Percentiles rank a stretch among this genome's conserved stretches.
These are phyloP conservation scores for Carex sylvatica DNA, from an alignment of 202 grass and related monocot genomes.

Conservation along the genomic window DNA sequence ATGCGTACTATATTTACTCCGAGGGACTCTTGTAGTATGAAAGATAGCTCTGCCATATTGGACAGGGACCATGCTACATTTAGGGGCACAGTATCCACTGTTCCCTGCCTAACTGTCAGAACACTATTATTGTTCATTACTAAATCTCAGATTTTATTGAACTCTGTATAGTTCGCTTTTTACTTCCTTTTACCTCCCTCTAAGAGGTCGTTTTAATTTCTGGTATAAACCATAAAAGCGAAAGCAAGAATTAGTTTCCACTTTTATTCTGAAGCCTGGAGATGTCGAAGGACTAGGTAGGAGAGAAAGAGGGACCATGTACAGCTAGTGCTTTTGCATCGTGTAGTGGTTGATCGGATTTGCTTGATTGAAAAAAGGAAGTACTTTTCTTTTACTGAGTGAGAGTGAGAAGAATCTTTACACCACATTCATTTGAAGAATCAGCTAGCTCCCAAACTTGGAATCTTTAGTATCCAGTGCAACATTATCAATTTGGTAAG, in stretches of 20 bases:
- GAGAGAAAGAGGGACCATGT: not conserved
- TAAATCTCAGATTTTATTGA: conserved; percentile 1
- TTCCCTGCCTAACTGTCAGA: conserved; percentile 22
- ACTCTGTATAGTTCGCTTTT: conserved; percentile 6
- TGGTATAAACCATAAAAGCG: not conserved
- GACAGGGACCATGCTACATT: conserved; percentile 35
- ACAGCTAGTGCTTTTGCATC: not conserved
- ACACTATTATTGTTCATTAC: conserved; percentile 23
- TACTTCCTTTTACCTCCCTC: conserved; percentile 17
- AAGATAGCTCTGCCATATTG: conserved; percentile 10
- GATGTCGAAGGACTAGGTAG: not conserved
- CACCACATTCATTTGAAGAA: conserved; percentile 4
- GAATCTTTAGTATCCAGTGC: not conserved
- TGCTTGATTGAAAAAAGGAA: not conserved
- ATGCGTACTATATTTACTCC: too few species aligned
- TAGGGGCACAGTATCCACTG: conserved; percentile 33
- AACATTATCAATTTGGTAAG: not conserved
- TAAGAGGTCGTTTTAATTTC: not conserved
- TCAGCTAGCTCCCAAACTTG: not conserved
- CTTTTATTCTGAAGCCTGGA: not conserved
- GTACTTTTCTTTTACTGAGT: conserved; percentile 29
- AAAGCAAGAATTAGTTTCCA: not conserved
- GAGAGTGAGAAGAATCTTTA: not conserved
- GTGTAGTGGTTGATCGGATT: not conserved
- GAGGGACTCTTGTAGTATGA: not conserved